phyloP scores from a whole-genome alignment of 1,284 basidiomycete genomes.

The Microbotryomycetes sp. region DNA sequence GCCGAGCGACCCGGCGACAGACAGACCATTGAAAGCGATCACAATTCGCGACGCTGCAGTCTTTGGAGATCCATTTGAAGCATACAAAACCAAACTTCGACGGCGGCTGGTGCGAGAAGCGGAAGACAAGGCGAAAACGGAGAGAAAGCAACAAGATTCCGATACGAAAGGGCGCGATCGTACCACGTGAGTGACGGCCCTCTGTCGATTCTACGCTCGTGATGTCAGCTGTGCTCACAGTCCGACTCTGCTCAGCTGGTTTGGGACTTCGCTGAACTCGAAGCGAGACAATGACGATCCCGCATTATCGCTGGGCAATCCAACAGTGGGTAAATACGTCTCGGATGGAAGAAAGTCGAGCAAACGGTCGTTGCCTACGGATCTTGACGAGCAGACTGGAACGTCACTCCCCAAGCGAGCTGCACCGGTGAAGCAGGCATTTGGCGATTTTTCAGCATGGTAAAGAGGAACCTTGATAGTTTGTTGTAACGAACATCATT shows the following conservation, averaged over 20 bases:
- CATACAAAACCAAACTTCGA: slow-evolving; percentile 66
- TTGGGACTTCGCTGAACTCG: slow-evolving; percentile 28
- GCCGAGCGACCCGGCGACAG: slow-evolving; percentile 72
- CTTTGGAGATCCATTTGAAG: slow-evolving; percentile 71
- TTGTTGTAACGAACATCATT: too few species aligned
- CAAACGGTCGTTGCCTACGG: slow-evolving; percentile 1
- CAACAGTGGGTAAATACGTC: slow-evolving; percentile 48
- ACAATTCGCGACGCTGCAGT: slow-evolving; percentile 37
- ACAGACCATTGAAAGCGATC: slow-evolving; percentile 75
- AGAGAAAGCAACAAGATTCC: slow-evolving; percentile 37
- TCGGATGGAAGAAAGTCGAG: slow-evolving; percentile 10
- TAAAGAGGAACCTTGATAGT: slow-evolving; percentile 15
- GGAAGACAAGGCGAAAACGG: slow-evolving; percentile 44
- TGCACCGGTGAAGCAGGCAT: slow-evolving; percentile 51
- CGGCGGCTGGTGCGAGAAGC: slow-evolving; percentile 58
- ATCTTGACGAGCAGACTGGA: slow-evolving; percentile 21
- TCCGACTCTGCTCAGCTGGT: slow-evolving; percentile 27
- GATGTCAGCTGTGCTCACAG: not conserved
- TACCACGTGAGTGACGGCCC: slow-evolving; percentile 31
- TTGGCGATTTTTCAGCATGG: slow-evolving; percentile 58
- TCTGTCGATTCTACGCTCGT: not conserved
- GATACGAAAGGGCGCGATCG: slow-evolving; percentile 53
- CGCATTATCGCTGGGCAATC: slow-evolving; percentile 16
- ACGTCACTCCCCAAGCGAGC: slow-evolving; percentile 46
- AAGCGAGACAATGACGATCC: not conserved